Evolutionary conservation across 345 rosid genomes (phyloP), one percentile per base, ranked within the genome.

Genomic region (Capsella bursapastoris): DNA sequence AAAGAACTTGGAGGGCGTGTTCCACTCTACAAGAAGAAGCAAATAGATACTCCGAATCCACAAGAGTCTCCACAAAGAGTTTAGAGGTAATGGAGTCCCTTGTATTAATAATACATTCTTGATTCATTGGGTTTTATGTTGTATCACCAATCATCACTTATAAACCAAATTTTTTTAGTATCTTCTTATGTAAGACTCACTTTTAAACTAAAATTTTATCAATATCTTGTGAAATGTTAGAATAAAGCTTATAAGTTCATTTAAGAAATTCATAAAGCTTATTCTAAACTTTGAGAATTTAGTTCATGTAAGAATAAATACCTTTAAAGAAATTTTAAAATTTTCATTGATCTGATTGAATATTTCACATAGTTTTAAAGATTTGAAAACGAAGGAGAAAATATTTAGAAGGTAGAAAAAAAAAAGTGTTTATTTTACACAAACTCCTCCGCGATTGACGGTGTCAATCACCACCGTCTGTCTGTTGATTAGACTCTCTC

Each of bases 1-100:
- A 87, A 85, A 69, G 81, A 83, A 27, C 78, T 84, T 48, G 97
- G 92, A 29, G 87, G 78, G 47, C 68, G 90, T 80, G 82, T 89
- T 65, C 97, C 97, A 2, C 89, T 95, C 65, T 88, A 90, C 80
- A 64, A 83, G 78, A 86, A 83, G 65, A 41, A 57, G 70, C 52
- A 62, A 32, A 35, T 57, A 37, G 55, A 77, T 29, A 9, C 62
- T 47, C 55, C 1, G 22, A 13, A 14, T 2, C 49, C 0, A 10
- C 34, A 31, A 64, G 61, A 64, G n/a, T 70, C 76, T 47, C 38
- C 71, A 13, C 59, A 47, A 57, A 45, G 53, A 5, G 6, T 38
- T 56, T 77, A 66, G 58, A 51, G 44, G 13, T 1, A 38, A 8
- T 38, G 41, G 41, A 8, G 41, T 38, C 11, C 41, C 41, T 75